Evolutionary conservation across 2,329 filamentous ascomycete genomes (phyloP).

Genomic region (Exophiala viscosa): DNA sequence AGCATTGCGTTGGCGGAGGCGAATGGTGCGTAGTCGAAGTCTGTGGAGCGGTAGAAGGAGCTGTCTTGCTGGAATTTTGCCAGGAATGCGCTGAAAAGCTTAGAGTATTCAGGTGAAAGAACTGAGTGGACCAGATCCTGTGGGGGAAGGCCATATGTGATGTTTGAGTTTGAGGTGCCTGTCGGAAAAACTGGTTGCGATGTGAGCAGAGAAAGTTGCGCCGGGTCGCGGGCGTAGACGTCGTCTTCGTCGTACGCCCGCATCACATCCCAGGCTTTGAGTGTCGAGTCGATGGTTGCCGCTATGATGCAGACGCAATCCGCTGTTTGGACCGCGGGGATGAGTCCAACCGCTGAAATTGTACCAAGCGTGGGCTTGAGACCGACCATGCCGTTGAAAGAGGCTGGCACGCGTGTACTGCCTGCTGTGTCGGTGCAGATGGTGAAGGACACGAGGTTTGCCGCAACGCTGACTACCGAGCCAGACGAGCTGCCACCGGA

Average conservation of each 20-base stretch:
- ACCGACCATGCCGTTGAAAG: constrained; percentile 28
- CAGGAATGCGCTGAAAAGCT: constrained; percentile 43
- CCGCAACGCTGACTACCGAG: constrained; percentile 39
- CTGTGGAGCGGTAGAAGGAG: constrained; percentile 40
- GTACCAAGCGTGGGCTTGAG: constrained; percentile 30
- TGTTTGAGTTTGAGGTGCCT: constrained; percentile 32
- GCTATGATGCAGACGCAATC: constrained; percentile 52
- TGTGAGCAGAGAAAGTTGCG: constrained; percentile 30
- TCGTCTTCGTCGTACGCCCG: constrained; percentile 29
- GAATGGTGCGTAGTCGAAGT: constrained; percentile 49
- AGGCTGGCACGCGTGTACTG: constrained; percentile 26
- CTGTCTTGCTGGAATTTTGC: constrained; percentile 30
- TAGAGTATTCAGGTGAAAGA: constrained; percentile 40
- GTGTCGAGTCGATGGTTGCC: constrained; percentile 40
- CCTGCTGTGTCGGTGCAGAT: constrained; percentile 40
- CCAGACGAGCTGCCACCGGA: constrained; percentile 57
- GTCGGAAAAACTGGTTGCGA: constrained; percentile 29
- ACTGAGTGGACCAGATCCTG: constrained; percentile 36
- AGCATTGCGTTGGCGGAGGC: constrained; percentile 52
- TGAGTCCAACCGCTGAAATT: constrained; percentile 24
- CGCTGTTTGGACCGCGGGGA: constrained; percentile 52
- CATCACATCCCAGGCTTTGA: constrained; percentile 32
- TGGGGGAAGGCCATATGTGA: constrained; percentile 49
- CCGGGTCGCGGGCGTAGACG: constrained; percentile 39
- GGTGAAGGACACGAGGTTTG: constrained; percentile 54